phyloP scores from a whole-genome alignment of 495 filamentous ascomycete species.

The Talaromyces trachyspermus region DNA sequence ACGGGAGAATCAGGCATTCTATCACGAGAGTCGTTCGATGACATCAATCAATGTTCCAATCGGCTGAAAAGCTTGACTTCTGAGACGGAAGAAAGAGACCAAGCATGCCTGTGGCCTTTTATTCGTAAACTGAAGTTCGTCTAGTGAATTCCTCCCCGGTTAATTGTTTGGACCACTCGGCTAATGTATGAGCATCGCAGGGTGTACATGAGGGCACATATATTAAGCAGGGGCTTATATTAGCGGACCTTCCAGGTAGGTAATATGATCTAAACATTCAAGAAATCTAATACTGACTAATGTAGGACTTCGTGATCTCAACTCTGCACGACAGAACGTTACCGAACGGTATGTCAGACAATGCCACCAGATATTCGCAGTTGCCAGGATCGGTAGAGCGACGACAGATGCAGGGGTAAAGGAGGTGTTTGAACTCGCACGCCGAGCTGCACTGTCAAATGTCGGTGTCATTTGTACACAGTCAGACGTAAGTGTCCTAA shows the following conservation, averaged over 20 bases:
- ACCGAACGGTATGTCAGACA: conserved; percentile 23
- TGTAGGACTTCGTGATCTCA: conserved; percentile 24
- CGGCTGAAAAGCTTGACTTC: conserved; percentile 2
- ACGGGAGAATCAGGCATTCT: not conserved
- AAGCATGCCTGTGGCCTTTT: conserved; percentile 24
- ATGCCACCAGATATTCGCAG: conserved; percentile 28
- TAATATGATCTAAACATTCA: not conserved
- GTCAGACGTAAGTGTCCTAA: conserved; percentile 5
- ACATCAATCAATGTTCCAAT: conserved; percentile 6
- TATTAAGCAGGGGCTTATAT: conserved; percentile 23
- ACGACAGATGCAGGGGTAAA: conserved; percentile 4
- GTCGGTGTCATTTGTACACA: conserved; percentile 5
- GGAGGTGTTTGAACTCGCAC: conserved; percentile 5
- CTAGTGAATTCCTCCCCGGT: conserved; percentile 12
- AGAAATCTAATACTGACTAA: not conserved
- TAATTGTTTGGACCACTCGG: not conserved
- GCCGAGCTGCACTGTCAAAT: not conserved
- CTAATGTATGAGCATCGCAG: conserved; percentile 10
- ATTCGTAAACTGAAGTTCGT: conserved; percentile 10
- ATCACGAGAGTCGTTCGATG: conserved; percentile 4
- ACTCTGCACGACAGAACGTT: conserved; percentile 19
- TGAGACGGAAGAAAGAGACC: conserved; percentile 3
- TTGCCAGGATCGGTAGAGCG: conserved; percentile 14
- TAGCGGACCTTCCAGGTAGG: conserved; percentile 30
- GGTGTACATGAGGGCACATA: conserved; percentile 23